Evolutionary conservation across 306 rosid species (phyloP), one percentile per base, ranked within the genome.

Genomic region (Phaseolus lunatus): DNA sequence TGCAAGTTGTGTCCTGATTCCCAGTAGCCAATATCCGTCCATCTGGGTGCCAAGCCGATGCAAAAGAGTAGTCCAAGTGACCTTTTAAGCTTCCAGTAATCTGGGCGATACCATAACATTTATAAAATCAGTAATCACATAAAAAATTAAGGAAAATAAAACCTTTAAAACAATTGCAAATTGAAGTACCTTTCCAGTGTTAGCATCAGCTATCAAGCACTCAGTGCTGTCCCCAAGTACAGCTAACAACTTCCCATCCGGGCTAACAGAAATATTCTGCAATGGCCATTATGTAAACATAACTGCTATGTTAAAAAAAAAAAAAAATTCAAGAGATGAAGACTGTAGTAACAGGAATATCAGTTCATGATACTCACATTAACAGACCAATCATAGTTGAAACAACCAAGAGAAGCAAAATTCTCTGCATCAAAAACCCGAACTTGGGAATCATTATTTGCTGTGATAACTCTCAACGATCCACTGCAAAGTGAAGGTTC

Each of bases 11-110:
- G 85, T 96, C 99, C 85, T 96, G 99, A 77, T 92, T 96, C 57
- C 99, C 99, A 1, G 98, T 92, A 33, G 99, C 99, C 78, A 96
- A 81, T 50, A 89, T 89, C 48, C 31, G 83, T 41, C 97, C 97
- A 70, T 96, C 87, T 7, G 98, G 99, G 85, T 96, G 98, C 99
- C 99, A 96, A 5, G 97, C 99, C 0, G 98, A 96, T 19, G 99
- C 72, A 67, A 96, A 96, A 31, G 91, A 91, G 71, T 96, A 92
- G 84, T 92, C 99, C 82, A 89, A 79, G 86, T 96, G 99, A 63
- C 99, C 99, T 80, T 80, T 89, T 23, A 96, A 89, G 76, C 61
- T 90, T 22, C 84, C 94, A 2, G 78, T 72, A 54, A 87, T 83
- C 98, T 96, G 75, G 33, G 29, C 1, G 44, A 66, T 70, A 5